Conservation (phyloP, 768 basidiomycete genomes). For the Hypholoma fasciculare region DNA sequence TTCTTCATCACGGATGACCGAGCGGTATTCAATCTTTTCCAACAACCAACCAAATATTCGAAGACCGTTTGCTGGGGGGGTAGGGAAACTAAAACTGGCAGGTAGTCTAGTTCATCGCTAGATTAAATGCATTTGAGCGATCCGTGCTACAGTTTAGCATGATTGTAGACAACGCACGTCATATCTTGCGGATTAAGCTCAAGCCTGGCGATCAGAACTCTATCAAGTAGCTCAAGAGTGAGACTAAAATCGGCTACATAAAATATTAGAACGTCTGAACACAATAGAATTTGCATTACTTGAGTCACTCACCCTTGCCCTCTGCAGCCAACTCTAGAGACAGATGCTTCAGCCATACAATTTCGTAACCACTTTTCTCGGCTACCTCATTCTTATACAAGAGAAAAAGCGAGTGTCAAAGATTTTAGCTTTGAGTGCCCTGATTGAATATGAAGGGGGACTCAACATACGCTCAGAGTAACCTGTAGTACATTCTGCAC, state of each 20-base stretch:
- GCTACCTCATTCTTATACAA: conserved; percentile 54
- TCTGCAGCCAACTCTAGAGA: conserved; percentile 69
- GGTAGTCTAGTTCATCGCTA: conserved; percentile 76
- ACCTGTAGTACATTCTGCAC: conserved; percentile 71
- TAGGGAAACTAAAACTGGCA: conserved; percentile 72
- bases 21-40: conserved; percentile 79
- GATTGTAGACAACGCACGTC: conserved; percentile 48
- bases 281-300: not conserved
- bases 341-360: conserved; percentile 84
- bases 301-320: conserved; percentile 40
- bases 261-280: not conserved
- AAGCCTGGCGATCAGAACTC: conserved; percentile 80
- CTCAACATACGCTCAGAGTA: conserved; percentile 69
- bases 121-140: conserved; percentile 7
- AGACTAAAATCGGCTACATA: conserved; percentile 42
- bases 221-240: conserved; percentile 65
- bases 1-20: conserved; percentile 60
- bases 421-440: no score
- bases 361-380: conserved; percentile 59
- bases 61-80: conserved; percentile 80
- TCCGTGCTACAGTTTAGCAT: not conserved
- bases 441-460: no score
- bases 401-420: no score
- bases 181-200: conserved; percentile 74
- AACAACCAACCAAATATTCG: conserved; percentile 88